These are phyloP conservation scores for Suillus paluster DNA, from an alignment of 768 basidiomycete genomes.

Conservation along the genomic window DNA sequence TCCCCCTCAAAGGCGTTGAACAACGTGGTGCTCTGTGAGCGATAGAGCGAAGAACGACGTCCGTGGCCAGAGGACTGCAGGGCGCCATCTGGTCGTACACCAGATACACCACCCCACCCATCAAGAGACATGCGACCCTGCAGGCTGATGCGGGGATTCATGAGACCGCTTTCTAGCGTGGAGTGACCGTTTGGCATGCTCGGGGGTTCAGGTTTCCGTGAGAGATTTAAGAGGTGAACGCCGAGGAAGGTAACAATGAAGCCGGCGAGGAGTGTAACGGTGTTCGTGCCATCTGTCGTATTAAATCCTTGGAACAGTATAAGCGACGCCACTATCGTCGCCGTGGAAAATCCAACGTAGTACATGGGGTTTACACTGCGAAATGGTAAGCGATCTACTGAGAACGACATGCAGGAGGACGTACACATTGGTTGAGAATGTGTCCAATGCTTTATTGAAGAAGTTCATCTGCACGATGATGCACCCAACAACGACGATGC, in stretches of 20 bases:
- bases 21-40: constrained; percentile 65
- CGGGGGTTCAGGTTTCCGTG: constrained; percentile 58
- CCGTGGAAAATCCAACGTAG: constrained; percentile 95
- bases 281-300: constrained; percentile 80
- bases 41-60: constrained; percentile 67
- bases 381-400: neutral
- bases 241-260: constrained; percentile 95
- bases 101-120: constrained; percentile 57
- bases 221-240: constrained; percentile 91
- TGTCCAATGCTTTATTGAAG: constrained; percentile 98
- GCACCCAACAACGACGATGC: constrained; percentile 76
- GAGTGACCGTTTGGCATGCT: constrained; percentile 49
- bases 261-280: constrained; percentile 85
- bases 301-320: constrained; percentile 99
- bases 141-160: constrained; percentile 81
- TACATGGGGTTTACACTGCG: constrained; percentile 95
- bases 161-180: constrained; percentile 65
- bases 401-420: constrained; percentile 32
- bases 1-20: constrained; percentile 79
- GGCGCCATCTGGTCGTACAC: constrained; percentile 31
- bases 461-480: constrained; percentile 95
- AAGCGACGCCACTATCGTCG: constrained; percentile 90
- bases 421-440: constrained; percentile 96
- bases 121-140: constrained; percentile 84
- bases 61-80: constrained; percentile 51